Evolutionary conservation across 257 asterid species (phyloP), one percentile per base, ranked within the genome.

Genomic region (Ilex asprella): DNA sequence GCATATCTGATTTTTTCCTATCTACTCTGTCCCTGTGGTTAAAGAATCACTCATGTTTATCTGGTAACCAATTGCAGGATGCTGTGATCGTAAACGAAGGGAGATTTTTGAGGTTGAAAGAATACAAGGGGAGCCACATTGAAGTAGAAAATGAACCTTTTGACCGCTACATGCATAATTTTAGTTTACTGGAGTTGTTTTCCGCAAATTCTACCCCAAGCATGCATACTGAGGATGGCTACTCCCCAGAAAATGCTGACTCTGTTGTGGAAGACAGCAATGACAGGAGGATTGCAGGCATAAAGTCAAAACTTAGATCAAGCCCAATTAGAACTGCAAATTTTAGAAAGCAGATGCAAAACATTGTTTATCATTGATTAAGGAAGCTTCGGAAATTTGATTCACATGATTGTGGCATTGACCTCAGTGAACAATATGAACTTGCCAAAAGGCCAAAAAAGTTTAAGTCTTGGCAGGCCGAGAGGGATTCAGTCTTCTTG

Each of bases 71-170:
- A 75, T 61, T 60, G 59, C 83, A 89, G 96, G 99, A 93, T 46
- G 97, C 99, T 16, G 87, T 79, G 73, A 73, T 82, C 66, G 77
- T 87, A 71, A 93, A 89, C 2, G 92, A 93, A 67, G 89, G 97
- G 97, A 93, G 97, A 77, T 93, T 89, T 79, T 65, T 76, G 67
- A 89, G 85, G 83, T 56, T 93, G 77, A 93, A 83, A 78, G 97
- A 89, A 74, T 85, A 74, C 68, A 87, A 70, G 69, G 90, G 84
- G 31, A 73, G 84, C 56, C 86, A 87, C 32, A 63, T 85, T 50
- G 88, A 75, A 77, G 81, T 77, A 16, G 96, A 93, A 79, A 78
- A 77, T 62, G 96, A 87, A 70, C 86, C 92, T 58, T 89, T 93
- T 68, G 92, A 89, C 75, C 86, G 87, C 35, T 93, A 93, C 84